phyloP scores from a whole-genome alignment of 306 rosid species.

The Acacia melanoxylon region DNA sequence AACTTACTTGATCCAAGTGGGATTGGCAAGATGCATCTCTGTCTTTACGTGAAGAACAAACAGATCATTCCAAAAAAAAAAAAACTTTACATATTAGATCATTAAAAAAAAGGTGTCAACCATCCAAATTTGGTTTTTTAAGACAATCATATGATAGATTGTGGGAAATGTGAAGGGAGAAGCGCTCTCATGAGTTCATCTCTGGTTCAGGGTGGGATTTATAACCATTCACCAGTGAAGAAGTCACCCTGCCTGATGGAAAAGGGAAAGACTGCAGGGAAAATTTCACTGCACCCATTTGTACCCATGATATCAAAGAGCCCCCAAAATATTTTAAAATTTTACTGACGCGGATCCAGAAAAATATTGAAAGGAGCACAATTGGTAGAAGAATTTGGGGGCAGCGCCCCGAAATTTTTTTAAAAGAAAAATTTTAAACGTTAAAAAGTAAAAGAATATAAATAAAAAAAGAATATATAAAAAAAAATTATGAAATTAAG shows the following conservation, averaged over 20 bases:
- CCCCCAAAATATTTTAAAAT: no score
- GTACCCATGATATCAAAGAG: no score
- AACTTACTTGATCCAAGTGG: not conserved
- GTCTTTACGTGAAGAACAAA: not conserved
- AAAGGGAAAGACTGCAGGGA: not conserved
- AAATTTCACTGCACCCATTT: no score
- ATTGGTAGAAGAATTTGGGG: no score
- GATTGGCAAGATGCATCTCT: not conserved
- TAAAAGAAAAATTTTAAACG: no score
- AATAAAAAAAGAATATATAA: no score
- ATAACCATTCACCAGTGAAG: not conserved
- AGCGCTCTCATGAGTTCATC: no score
- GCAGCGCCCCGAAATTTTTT: no score
- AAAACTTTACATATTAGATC: not conserved
- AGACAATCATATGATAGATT: not conserved
- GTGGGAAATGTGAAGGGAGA: not conserved
- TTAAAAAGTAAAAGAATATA: no score
- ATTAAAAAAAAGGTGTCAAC: not conserved
- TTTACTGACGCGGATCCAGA: no score
- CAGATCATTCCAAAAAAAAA: not conserved
- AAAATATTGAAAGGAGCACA: no score
- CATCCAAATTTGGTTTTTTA: not conserved
- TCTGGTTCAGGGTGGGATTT: not conserved
- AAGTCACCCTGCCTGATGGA: not conserved
- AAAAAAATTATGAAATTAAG: no score